A percentile compares a stretch with the other conserved stretches of the same genome.
phyloP scores from a whole-genome alignment of 768 basidiomycete genomes.

The Leccinum subgranulosum region DNA sequence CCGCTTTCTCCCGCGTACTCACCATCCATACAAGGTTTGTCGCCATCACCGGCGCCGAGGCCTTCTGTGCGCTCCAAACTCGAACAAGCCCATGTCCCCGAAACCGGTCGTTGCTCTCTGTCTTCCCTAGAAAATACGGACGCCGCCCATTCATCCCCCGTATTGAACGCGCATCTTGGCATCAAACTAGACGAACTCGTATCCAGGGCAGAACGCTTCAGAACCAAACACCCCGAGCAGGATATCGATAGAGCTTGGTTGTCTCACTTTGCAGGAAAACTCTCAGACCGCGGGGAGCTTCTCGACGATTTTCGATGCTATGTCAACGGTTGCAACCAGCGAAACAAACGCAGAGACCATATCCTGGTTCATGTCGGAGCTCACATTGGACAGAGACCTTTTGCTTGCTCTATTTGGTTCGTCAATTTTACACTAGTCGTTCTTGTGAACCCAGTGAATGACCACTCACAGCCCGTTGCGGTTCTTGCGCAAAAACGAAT shows the following conservation, averaged over 20 bases:
- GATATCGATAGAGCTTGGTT: constrained; percentile 68
- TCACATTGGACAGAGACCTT: constrained; percentile 67
- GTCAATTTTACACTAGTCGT: constrained; percentile 23
- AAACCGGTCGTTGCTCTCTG: neutral
- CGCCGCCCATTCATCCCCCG: constrained; percentile 37
- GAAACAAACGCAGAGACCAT: constrained; percentile 71
- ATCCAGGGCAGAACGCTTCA: constrained; percentile 53
- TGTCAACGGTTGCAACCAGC: constrained; percentile 59
- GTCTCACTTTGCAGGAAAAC: constrained; percentile 62
- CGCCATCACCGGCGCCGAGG: neutral
- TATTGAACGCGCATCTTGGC: constrained; percentile 64
- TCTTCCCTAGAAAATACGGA: constrained; percentile 3
- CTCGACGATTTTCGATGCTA: constrained; percentile 67
- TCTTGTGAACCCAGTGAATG: constrained; percentile 9
- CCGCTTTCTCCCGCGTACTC: constrained; percentile 3
- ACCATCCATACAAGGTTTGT: neutral
- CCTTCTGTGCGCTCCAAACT: neutral
- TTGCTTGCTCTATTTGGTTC: constrained; percentile 62
- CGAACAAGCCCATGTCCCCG: neutral
- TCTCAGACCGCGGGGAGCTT: constrained; percentile 55
- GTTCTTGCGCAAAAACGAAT: constrained; percentile 74
- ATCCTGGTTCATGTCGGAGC: constrained; percentile 73
- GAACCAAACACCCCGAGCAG: constrained; percentile 48
- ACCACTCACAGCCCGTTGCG: constrained; percentile 45
- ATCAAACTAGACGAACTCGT: constrained; percentile 53